These are phyloP conservation scores for Populus ilicifolia DNA, from an alignment of 345 rosid genomes.

Conservation along the genomic window DNA sequence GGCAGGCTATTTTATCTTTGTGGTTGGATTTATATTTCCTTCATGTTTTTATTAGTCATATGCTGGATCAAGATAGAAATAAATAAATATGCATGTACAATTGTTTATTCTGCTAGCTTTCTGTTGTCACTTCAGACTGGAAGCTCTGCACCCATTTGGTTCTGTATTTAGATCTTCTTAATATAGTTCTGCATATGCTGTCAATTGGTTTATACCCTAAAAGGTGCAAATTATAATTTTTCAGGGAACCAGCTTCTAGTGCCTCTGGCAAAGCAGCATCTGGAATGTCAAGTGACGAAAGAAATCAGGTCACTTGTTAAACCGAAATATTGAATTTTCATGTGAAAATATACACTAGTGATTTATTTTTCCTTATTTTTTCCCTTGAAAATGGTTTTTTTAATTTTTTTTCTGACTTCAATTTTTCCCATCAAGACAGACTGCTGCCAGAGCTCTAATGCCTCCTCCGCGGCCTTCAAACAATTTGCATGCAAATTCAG, in stretches of 20 bases:
- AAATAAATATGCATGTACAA: background rate
- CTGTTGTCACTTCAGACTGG: background rate
- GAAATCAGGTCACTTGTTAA: conserved; percentile 64
- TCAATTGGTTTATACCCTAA: background rate
- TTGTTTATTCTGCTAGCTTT: background rate
- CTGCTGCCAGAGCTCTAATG: conserved; percentile 82
- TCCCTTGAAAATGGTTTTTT: background rate
- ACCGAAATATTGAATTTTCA: background rate
- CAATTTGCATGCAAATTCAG: conserved; percentile 30
- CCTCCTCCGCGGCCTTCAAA: conserved; percentile 85
- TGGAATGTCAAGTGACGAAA: conserved; percentile 95
- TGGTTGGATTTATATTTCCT: background rate
- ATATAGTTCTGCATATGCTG: background rate
- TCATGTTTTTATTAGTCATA: background rate
- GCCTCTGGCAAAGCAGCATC: conserved; percentile 88
- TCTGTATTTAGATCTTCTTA: background rate
- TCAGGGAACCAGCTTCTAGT: conserved; percentile 95
- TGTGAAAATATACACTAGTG: background rate
- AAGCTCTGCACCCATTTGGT: background rate
- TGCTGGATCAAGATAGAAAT: background rate
- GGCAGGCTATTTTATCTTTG: background rate
- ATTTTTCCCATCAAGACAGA: conserved; percentile 47
- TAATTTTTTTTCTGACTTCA: conserved; percentile 4
- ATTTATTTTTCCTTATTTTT: background rate
- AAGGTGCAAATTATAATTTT: conserved; percentile 8